Evolutionary conservation across 768 basidiomycete genomes (phyloP).

Genomic region (Pleurotus citrinopileatus): DNA sequence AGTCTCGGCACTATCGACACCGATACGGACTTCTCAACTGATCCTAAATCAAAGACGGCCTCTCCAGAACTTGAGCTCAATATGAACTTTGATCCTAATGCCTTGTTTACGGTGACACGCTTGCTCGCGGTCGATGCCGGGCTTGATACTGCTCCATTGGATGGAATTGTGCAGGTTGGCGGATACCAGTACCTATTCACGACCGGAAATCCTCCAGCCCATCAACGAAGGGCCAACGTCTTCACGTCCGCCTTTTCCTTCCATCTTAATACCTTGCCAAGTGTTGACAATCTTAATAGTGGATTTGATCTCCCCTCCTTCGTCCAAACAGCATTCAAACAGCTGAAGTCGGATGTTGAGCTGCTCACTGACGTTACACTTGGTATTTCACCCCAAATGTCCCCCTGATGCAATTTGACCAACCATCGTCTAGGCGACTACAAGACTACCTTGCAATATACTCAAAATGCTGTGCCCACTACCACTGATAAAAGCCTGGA

Average conservation of each 20-base stretch:
- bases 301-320: constrained; percentile 63
- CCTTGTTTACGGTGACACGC: constrained; percentile 72
- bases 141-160: constrained; percentile 55
- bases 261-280: constrained; percentile 1
- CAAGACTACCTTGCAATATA: constrained; percentile 57
- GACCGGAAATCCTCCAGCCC: constrained; percentile 24
- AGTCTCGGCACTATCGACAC: constrained; percentile 59
- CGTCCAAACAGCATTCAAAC: constrained; percentile 64
- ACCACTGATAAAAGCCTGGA: constrained; percentile 60
- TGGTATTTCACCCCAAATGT: too few species aligned
- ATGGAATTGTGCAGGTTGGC: constrained; percentile 64
- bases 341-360: constrained; percentile 58
- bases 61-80: constrained; percentile 58
- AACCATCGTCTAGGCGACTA: constrained; percentile 49
- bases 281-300: constrained; percentile 33
- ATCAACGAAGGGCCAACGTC: constrained; percentile 40
- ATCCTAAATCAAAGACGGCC: constrained; percentile 50
- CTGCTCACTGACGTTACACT: constrained; percentile 55
- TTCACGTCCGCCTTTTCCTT: constrained; percentile 63
- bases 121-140: constrained; percentile 63
- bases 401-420: neutral
- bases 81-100: constrained; percentile 66
- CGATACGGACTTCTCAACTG: constrained; percentile 44
- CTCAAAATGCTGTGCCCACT: constrained; percentile 53
- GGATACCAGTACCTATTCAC: constrained; percentile 58